These are phyloP conservation scores for Sambucus nigra DNA, from an alignment of 129 eudicot genomes.

Conservation along the genomic window DNA sequence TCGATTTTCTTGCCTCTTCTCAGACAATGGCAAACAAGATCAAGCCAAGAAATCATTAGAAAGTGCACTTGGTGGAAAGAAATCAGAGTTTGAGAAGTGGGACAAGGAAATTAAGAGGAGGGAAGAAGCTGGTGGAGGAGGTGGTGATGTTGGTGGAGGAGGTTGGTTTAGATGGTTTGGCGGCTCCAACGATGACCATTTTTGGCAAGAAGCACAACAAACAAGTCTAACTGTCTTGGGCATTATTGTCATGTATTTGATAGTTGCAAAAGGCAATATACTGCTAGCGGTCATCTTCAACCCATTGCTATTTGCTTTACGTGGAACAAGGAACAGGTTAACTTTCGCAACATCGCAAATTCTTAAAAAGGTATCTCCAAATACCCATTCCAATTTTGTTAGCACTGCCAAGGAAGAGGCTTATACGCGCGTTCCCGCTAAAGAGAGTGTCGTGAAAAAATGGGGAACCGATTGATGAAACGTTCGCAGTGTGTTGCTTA, in stretches of 20 bases:
- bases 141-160: conserved; percentile 59
- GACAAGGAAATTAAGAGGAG: conserved; percentile 74
- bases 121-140: conserved; percentile 78
- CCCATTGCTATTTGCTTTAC: conserved; percentile 50
- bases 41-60: conserved; percentile 77
- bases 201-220: conserved; percentile 90
- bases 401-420: conserved; percentile 25
- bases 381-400: conserved; percentile 18
- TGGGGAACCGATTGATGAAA: conserved; percentile 72
- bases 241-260: conserved; percentile 38
- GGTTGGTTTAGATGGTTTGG: conserved; percentile 75
- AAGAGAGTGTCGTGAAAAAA: conserved; percentile 65
- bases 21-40: conserved; percentile 55
- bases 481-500: no score
- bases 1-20: conserved; percentile 48
- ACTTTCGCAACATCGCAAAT: conserved; percentile 41
- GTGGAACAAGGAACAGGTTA: conserved; percentile 49
- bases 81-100: conserved; percentile 78
- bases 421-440: conserved; percentile 41
- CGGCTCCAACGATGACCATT: conserved; percentile 67
- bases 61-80: conserved; percentile 82
- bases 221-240: conserved; percentile 55
- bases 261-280: conserved; percentile 72
- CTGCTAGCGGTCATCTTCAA: conserved; percentile 60
- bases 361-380: conserved; percentile 22